Evolutionary conservation across 2,329 filamentous ascomycete genomes (phyloP).

Genomic region (Neofusicoccum ribis): DNA sequence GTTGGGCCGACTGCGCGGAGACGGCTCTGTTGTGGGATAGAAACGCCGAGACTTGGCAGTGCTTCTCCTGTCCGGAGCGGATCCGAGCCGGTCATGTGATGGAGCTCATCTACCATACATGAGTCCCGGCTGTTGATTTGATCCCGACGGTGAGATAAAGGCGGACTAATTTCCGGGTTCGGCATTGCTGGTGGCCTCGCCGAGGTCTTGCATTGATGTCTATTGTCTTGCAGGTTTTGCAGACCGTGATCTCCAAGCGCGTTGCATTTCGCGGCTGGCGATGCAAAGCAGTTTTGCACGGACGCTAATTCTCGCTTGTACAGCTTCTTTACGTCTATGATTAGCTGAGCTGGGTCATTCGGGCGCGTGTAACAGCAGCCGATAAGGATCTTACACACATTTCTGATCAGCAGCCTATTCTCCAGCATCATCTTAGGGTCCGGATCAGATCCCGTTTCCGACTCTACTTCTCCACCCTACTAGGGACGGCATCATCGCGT

Average conservation of each 20-base stretch:
- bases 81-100: neutral
- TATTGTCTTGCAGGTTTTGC: too few species aligned
- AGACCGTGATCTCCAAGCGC: too few species aligned
- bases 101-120: neutral
- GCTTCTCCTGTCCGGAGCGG: neutral
- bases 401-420: neutral
- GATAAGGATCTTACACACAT: neutral
- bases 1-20: too few species aligned
- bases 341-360: too few species aligned
- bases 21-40: neutral
- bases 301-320: too few species aligned
- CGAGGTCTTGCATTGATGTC: neutral
- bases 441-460: slow-evolving; percentile 5
- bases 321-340: too few species aligned
- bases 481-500: neutral
- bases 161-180: neutral
- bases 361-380: too few species aligned
- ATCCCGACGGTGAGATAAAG: neutral
- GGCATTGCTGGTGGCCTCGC: neutral
- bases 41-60: neutral
- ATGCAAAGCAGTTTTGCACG: too few species aligned
- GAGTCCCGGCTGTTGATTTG: neutral
- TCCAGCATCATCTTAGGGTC: neutral
- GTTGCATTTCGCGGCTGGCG: too few species aligned
- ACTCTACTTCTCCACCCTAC: neutral